Base-by-base conservation (phyloP, 805 yeast species). In the Teunomyces tritomae region DNA sequence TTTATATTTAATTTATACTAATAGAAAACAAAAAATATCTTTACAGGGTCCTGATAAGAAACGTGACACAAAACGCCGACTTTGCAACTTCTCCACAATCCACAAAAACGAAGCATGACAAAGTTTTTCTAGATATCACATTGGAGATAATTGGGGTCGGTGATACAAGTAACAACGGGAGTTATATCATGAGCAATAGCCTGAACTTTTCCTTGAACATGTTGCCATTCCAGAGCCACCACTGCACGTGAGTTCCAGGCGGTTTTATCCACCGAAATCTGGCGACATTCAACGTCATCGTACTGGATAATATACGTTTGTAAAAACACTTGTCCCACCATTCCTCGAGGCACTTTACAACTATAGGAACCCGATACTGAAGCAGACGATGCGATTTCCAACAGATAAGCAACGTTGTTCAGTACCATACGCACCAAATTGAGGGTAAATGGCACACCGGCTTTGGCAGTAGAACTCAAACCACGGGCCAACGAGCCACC, bases 321-420 rank as follows among this genome's bases (percentile, higher is more conserved):
- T 28, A 58, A 30, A 44, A 56, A 54, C 28, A 57, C 48, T 50
- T 61, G 63, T 11, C 64, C 66, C 2, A 54, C 49, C n/a, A 44
- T 13, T 8, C 61, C 61, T 10, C 53, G 49, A 0, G 51, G 48
- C 16, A 60, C 49, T 6, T 36, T 41, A 36, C 66, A 62, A 7
- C 47, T 35, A 36, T 55, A 62, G 2, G 54, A 13, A 1, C 47
- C 56, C 7, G 47, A 26, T 2, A 57, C 24, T 7, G 57, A 39
- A 11, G 47, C 32, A 10, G 53, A 26, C 9, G 56, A 35, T 2
- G 44, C 46, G 6, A 51, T 24, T 36, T 34, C 30, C 11, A 46
- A 4, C 24, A 17, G 26, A 17, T 43, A 47, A 28, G 33, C 53
- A 14, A 46, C 20, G 7, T 34, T 28, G 16, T 11, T 20, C 34